Base-by-base conservation (phyloP, 2,329 filamentous ascomycete genomes). In the Cryoendolithus antarcticus region DNA sequence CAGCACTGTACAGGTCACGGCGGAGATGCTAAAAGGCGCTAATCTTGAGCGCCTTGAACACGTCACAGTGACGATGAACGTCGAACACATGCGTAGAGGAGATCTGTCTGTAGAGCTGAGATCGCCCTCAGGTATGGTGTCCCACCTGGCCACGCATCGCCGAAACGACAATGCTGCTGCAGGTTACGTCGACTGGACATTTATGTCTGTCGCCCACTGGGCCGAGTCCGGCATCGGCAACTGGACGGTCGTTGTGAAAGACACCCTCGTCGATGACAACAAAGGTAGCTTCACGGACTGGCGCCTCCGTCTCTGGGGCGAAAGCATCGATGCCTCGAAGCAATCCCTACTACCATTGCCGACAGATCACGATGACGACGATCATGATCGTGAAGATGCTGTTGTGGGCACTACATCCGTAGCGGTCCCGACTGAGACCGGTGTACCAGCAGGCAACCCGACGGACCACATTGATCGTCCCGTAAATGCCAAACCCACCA, bases 141-240 rank as follows among this genome's bases (percentile, higher is more conserved):
- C 86, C 56, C 80, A 94, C 55, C 75, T 98, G 38, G 82, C 88
- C 4, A 82, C 79, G 9, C 68, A 80, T 2, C 81, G 91, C 47
- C 71, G 71, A 43, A 61, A 75, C 13, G 91, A 98, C 59, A 66
- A 71, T 1, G 72, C 71, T 28, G 57, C 64, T 1, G 62, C 64
- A 13, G 91, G 91, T 6, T 98, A 96, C 58, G 66, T 79, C 30
- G 86, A 96, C 63, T 98, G 91, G 91, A 96, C 89, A 0, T 98
- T 98, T 54, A 98, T 98, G 91, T 93, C 81, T 45, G 91, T 98
- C 30, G 88, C 80, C 47, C 91, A 98, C 59, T 98, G 88, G 86
- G 91, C 91, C 35, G 91, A 98, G 62, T 72, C 73, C 32, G 88
- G 86, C 43, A 62, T 88, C 41, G 91, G 91, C 37, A 88, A 75